A percentile compares a stretch with the other conserved stretches of the same genome.
These are phyloP conservation scores for Graphilbum fragrans DNA, from an alignment of 2,329 filamentous ascomycete species.

Conservation along the genomic window DNA sequence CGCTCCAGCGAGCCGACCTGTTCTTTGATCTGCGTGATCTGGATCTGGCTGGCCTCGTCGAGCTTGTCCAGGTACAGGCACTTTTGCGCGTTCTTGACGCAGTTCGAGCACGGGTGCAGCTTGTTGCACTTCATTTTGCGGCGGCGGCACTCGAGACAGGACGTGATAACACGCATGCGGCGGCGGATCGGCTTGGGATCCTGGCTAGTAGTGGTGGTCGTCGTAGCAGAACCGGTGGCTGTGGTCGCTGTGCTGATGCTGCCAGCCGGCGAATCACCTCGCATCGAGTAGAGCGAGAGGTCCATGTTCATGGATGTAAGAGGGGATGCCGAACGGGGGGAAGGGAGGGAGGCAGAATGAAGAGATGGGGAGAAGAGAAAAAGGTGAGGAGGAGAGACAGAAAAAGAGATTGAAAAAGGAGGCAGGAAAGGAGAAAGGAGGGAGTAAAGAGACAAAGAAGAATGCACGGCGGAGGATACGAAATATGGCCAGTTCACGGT, in stretches of 20 bases:
- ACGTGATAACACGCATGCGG: conserved; percentile 54
- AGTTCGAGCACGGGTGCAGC: conserved; percentile 57
- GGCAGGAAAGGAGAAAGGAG: too few relatives aligned
- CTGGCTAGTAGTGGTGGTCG: background rate
- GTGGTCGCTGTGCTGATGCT: background rate
- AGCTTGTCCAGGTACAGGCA: conserved; percentile 55
- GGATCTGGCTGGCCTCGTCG: conserved; percentile 58
- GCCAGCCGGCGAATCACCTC: background rate
- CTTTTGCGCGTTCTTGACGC: conserved; percentile 38
- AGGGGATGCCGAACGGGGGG: too few relatives aligned
- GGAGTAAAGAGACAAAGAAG: too few relatives aligned
- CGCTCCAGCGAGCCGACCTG: conserved; percentile 62
- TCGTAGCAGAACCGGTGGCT: background rate
- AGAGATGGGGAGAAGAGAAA: background rate
- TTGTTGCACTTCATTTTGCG: conserved; percentile 74
- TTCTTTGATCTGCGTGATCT: conserved; percentile 66
- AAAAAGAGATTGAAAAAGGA: background rate
- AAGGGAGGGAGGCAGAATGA: too few relatives aligned
- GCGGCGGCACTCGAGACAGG: conserved; percentile 58
- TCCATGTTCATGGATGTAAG: too few relatives aligned
- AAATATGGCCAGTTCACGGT: too few relatives aligned
- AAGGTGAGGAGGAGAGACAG: background rate
- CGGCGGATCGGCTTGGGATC: conserved; percentile 35
- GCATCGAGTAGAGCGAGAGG: too few relatives aligned
- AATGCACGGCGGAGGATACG: too few relatives aligned